Conservation (phyloP, 2,329 filamentous ascomycete species). For the Pseudogymnoascus sp. region DNA sequence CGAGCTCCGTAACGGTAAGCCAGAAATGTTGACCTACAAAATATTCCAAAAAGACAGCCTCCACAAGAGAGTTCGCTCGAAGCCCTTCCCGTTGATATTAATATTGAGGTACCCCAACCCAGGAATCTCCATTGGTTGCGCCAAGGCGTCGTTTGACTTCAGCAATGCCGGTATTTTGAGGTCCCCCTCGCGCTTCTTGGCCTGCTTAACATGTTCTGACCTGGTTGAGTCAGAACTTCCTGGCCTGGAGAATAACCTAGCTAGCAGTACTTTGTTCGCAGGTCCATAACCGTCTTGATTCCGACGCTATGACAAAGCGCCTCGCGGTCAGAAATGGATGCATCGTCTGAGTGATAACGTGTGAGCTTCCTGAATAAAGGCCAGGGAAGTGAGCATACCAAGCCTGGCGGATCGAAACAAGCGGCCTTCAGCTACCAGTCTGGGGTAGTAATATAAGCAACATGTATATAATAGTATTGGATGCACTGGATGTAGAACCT, state of each 20-base stretch:
- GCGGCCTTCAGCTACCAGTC: constrained; percentile 51
- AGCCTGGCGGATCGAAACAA: constrained; percentile 62
- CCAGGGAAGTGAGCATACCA: constrained; percentile 31
- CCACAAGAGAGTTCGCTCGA: constrained; percentile 61
- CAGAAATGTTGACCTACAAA: constrained; percentile 38
- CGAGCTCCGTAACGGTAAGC: not conserved
- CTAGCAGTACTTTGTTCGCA: constrained; percentile 61
- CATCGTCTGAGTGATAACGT: constrained; percentile 51
- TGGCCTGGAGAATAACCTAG: not conserved
- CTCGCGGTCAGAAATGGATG: constrained; percentile 56
- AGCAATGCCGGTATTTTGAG: constrained; percentile 37
- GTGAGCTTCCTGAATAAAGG: not conserved
- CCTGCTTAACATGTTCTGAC: constrained; percentile 62
- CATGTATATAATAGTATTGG: not conserved
- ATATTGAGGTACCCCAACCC: constrained; percentile 59
- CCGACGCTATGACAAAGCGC: constrained; percentile 52
- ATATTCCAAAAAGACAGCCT: constrained; percentile 62
- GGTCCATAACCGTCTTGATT: constrained; percentile 68
- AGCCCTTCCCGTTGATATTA: constrained; percentile 64
- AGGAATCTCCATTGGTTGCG: constrained; percentile 54
- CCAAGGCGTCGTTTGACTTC: constrained; percentile 43
- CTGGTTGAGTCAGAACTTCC: constrained; percentile 38
- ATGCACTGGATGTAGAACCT: constrained; percentile 37
- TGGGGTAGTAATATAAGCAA: constrained; percentile 17
- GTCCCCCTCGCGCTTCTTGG: constrained; percentile 50